Evolutionary conservation across 306 rosid species (phyloP), one percentile per base, ranked within the genome.

Genomic region (Delonix regia): DNA sequence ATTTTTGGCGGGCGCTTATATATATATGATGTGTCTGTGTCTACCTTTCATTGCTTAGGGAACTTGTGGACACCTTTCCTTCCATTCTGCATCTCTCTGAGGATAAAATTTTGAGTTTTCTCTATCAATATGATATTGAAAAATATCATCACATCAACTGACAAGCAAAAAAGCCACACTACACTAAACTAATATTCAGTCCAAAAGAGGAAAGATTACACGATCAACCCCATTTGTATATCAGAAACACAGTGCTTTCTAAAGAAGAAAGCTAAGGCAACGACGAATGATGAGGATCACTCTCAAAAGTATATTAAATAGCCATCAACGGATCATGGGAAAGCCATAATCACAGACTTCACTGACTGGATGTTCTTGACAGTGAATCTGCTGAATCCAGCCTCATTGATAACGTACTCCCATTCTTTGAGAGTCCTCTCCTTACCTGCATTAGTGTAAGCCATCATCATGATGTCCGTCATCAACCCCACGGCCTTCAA

Each of bases 381-480:
- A 7, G 76, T 82, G 81, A 8, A 78, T 4, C 71, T 11, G 14
- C 30, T 24, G 76, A 93, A 91, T 39, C 95, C 92, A 16, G 93
- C 95, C 65, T 68, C 69, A 10, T 60, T 63, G 74, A 93, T 84
- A 1, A 93, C 84, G 48, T 75, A 77, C 1, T 72, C 88, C 95
- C 97, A 93, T 19, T 88, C 93, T n/a, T 79, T 66, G 2, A 39
- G 16, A 0, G 87, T 93, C 33, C 92, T 77, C 69, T 90, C 97
- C 60, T 85, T 90, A 16, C 96, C 98, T 0, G 7, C 55, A 6
- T 62, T 69, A 0, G 93, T 89, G 28, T 86, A 84, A 0, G 92
- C 91, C 87, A 93, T 87, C 95, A 89, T 86, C 8, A 78, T 75
- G 89, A 86, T 83, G 42, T 93, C 95, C 8, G 88, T 55, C 87